A percentile compares a stretch with the other conserved stretches of the same genome.
phyloP scores from a whole-genome alignment of 2,329 filamentous ascomycete genomes.

The Nothopassalora personata region DNA sequence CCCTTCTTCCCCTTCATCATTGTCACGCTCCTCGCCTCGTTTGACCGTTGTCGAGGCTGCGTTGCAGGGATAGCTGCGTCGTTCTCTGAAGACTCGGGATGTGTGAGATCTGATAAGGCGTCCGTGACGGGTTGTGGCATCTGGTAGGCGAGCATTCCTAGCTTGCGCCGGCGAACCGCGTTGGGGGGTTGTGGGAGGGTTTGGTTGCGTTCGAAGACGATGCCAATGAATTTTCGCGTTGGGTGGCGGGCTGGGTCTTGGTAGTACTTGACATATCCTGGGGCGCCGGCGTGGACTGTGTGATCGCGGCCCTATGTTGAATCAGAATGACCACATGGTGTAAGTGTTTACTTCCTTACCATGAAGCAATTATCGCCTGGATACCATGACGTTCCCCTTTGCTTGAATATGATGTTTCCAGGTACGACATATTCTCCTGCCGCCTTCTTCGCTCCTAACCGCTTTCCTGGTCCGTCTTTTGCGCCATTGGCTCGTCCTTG shows the following conservation, averaged over 20 bases:
- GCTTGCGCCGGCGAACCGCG: conserved; percentile 65
- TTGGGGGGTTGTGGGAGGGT: conserved; percentile 71
- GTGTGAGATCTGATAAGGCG: conserved; percentile 13
- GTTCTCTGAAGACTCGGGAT: conserved; percentile 9
- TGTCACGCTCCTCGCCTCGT: conserved; percentile 15
- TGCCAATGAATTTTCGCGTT: conserved; percentile 88
- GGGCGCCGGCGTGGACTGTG: conserved; percentile 80
- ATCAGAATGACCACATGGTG: conserved; percentile 1
- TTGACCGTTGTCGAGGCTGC: conserved; percentile 16
- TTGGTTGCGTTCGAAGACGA: conserved; percentile 78
- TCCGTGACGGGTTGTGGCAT: conserved; percentile 22
- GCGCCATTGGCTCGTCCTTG: conserved; percentile 65
- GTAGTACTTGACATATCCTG: conserved; percentile 96
- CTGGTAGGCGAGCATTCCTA: conserved; percentile 63
- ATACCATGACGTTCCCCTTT: conserved; percentile 90
- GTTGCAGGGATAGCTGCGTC: conserved; percentile 19
- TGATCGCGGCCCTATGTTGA: conserved; percentile 68
- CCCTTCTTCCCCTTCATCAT: conserved; percentile 30
- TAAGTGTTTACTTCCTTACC: conserved; percentile 26
- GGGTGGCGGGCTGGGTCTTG: conserved; percentile 77
- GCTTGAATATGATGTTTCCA: conserved; percentile 96
- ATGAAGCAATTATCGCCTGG: conserved; percentile 93
- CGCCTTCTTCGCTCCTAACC: conserved; percentile 88
- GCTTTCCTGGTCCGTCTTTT: conserved; percentile 70
- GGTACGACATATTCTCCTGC: conserved; percentile 91